Evolutionary conservation across 768 basidiomycete species (phyloP), one percentile per base, ranked within the genome.

Genomic region (Panus rudis): DNA sequence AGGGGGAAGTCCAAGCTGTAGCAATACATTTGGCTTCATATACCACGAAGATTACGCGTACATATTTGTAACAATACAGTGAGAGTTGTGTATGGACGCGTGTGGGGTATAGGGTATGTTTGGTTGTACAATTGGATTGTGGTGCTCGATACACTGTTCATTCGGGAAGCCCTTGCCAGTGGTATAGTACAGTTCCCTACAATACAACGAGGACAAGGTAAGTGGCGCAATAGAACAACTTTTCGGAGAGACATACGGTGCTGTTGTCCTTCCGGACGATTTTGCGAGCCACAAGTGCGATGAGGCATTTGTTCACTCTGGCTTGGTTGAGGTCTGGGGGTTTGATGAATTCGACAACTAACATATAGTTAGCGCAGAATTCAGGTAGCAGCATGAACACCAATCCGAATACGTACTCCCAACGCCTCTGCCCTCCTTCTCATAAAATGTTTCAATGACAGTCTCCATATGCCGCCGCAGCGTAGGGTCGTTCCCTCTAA

Each of bases 241-340:
- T 30, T 10, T 10, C 28, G 28, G 28, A 10, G 28, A 30, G 8
- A 55, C 58, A 11, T 21, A 63, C 64, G 26, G 64, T 55, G 43
- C 58, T 60, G 45, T 71, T 86, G 32, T 86, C 80, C 61, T 92
- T 93, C 43, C 68, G 70, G 1, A 92, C 86, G 16, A 88, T 73
- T 57, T 93, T 94, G 38, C 88, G 74, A 56, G 84, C 84, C 4
- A 93, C 91, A 6, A 97, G 68, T 2, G 91, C 89, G 41, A 97
- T 91, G 27, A 97, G 70, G 52, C 91, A 94, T 60, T 91, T 93
- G 62, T 96, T 94, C 31, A 91, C 92, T 32, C 87, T 75, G 6
- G 91, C 85, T 66, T 94, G 92, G 41, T 82, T 88, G 27, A 94
- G 73, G 49, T 91, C 87, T 0, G 90, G 88, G 2, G 80, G 80